These are phyloP conservation scores for Begonia loranthoides DNA, from an alignment of 306 rosid species.

Conservation along the genomic window DNA sequence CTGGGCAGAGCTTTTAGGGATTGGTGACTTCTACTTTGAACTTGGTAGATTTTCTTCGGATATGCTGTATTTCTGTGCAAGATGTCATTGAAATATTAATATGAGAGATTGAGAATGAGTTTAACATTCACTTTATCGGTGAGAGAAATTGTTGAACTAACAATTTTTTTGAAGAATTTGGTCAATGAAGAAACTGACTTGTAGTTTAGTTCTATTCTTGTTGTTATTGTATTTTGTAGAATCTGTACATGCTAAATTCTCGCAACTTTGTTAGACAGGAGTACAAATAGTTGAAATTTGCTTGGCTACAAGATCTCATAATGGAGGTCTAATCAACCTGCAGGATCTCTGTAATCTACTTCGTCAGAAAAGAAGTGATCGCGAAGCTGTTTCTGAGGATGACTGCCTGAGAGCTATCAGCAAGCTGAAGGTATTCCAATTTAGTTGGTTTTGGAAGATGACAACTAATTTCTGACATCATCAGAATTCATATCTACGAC, in stretches of 20 bases:
- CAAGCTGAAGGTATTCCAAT: slow-evolving; percentile 69
- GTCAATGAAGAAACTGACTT: too few relatives aligned
- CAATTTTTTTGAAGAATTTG: too few relatives aligned
- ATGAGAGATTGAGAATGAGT: not conserved
- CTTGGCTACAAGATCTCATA: slow-evolving; percentile 79
- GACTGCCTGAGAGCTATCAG: slow-evolving; percentile 91
- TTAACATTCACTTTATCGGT: too few relatives aligned
- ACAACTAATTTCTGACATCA: too few relatives aligned
- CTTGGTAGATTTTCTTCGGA: slow-evolving; percentile 55
- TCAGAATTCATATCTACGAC: too few relatives aligned
- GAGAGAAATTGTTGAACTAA: too few relatives aligned
- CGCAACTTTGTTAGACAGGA: slow-evolving; percentile 59
- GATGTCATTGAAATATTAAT: not conserved
- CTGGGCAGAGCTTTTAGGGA: slow-evolving; percentile 95
- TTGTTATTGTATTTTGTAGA: not conserved
- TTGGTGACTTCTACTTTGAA: slow-evolving; percentile 93
- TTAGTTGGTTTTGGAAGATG: not conserved
- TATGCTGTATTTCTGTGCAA: slow-evolving; percentile 7
- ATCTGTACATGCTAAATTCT: slow-evolving; percentile 6
- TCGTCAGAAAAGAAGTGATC: slow-evolving; percentile 58
- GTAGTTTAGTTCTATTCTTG: too few relatives aligned
- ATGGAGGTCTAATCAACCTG: slow-evolving; percentile 86
- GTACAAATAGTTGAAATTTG: slow-evolving; percentile 93
- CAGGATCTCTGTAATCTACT: slow-evolving; percentile 73
- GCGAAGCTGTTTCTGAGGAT: slow-evolving; percentile 88